phyloP scores from a whole-genome alignment of 495 filamentous ascomycete genomes.

The Trichoderma orchidacearum region DNA sequence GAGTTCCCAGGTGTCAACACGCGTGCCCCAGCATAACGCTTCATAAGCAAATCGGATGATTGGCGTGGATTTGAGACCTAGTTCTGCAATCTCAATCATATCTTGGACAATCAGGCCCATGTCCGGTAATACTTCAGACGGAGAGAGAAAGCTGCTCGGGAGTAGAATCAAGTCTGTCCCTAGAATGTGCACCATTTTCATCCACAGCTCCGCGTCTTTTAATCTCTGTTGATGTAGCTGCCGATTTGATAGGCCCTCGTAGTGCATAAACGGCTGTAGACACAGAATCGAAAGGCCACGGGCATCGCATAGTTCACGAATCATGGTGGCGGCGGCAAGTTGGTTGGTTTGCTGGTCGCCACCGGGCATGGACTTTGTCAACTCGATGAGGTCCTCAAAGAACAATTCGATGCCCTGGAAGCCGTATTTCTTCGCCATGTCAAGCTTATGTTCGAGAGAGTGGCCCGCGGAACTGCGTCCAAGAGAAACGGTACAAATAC shows the following conservation, averaged over 20 bases:
- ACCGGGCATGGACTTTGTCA: slow-evolving; percentile 11
- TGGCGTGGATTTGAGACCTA: slow-evolving; percentile 38
- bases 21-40: slow-evolving; percentile 60
- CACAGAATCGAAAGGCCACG: slow-evolving; percentile 50
- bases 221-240: slow-evolving; percentile 41
- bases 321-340: slow-evolving; percentile 41
- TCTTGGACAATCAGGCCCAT: slow-evolving; percentile 47
- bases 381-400: slow-evolving; percentile 53
- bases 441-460: slow-evolving; percentile 48
- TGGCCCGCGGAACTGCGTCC: slow-evolving; percentile 45
- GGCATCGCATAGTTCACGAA: slow-evolving; percentile 40
- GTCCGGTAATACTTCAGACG: slow-evolving; percentile 40
- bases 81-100: slow-evolving; percentile 49
- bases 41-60: slow-evolving; percentile 66
- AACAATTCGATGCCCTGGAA: slow-evolving; percentile 66
- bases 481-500: slow-evolving; percentile 59
- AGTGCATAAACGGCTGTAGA: slow-evolving; percentile 69
- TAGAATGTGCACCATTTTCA: slow-evolving; percentile 48
- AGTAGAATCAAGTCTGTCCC: slow-evolving; percentile 60
- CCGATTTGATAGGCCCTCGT: slow-evolving; percentile 61
- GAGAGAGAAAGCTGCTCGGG: slow-evolving; percentile 53
- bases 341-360: slow-evolving; percentile 27
- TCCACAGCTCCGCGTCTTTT: slow-evolving; percentile 55
- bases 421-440: slow-evolving; percentile 48
- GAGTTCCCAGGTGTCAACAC: slow-evolving; percentile 57